Evolutionary conservation across 208 protist species (phyloP).

Genomic region (Wallacemonas collosoma): DNA sequence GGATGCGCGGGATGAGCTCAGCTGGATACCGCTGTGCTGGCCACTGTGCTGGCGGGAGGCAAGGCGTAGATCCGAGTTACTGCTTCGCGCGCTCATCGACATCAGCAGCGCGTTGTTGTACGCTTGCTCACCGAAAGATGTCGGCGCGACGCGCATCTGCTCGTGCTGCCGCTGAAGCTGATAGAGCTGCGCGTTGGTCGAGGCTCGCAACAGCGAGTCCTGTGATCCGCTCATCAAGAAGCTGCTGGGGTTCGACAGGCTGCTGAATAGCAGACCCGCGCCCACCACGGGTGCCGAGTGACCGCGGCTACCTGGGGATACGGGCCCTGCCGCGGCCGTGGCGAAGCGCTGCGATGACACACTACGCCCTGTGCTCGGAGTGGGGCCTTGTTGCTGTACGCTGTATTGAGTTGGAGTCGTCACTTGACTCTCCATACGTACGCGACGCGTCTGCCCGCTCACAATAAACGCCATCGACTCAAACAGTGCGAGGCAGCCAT

Average conservation of each 20-base stretch:
- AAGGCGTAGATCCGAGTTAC: slow-evolving; percentile 21
- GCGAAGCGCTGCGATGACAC: neutral
- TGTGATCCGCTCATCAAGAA: neutral
- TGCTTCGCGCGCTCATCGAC: slow-evolving; percentile 44
- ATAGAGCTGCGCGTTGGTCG: neutral
- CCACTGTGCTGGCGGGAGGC: neutral
- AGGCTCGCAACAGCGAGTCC: slow-evolving; percentile 7
- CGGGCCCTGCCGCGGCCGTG: neutral
- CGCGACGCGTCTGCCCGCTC: slow-evolving; percentile 5
- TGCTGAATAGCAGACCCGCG: neutral
- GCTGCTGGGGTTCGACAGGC: neutral
- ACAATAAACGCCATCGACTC: slow-evolving; percentile 15
- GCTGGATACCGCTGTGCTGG: neutral
- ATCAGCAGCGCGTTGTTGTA: slow-evolving; percentile 39
- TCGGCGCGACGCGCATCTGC: slow-evolving; percentile 7
- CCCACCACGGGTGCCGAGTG: neutral
- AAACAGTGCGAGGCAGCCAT: slow-evolving; percentile 1
- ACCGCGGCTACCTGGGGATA: neutral
- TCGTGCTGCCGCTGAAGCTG: slow-evolving; percentile 13
- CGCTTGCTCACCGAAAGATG: slow-evolving; percentile 21
- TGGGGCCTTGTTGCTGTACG: slow-evolving; percentile 1
- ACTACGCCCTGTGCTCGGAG: slow-evolving; percentile 6
- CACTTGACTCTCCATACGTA: neutral
- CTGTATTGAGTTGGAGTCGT: neutral
- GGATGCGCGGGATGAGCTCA: slow-evolving; percentile 5